A percentile compares a stretch with the other conserved stretches of the same genome.
Evolutionary conservation across 2,329 filamentous ascomycete species (phyloP).

Genomic region (Aspergillus pseudoglaucus): DNA sequence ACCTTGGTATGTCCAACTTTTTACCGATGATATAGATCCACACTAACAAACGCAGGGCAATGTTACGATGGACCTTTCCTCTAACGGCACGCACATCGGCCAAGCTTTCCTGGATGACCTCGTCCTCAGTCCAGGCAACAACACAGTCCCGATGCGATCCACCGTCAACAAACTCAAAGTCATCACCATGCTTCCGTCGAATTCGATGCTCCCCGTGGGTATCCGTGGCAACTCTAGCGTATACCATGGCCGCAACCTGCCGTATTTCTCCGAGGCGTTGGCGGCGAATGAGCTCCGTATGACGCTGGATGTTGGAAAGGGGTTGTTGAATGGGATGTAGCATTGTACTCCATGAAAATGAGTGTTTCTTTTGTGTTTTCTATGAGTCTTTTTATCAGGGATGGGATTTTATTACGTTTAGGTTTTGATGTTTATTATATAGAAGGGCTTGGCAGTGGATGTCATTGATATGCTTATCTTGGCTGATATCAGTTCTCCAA

Average conservation of each 20-base stretch:
- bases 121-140: constrained; percentile 48
- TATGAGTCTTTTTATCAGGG: no score
- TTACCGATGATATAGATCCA: background rate
- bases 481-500: no score
- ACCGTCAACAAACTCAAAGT: constrained; percentile 41
- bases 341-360: background rate
- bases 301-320: constrained; percentile 38
- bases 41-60: constrained; percentile 39
- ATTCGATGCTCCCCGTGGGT: constrained; percentile 46
- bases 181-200: constrained; percentile 21
- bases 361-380: background rate
- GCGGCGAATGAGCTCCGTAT: constrained; percentile 40
- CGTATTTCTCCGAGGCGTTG: constrained; percentile 50
- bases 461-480: no score
- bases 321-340: constrained; percentile 13
- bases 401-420: no score
- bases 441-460: no score
- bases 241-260: constrained; percentile 44
- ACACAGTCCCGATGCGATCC: constrained; percentile 46
- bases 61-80: constrained; percentile 48
- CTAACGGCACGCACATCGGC: constrained; percentile 45
- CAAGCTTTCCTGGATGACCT: constrained; percentile 46
- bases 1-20: constrained; percentile 34
- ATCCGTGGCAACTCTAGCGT: constrained; percentile 46
- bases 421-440: no score